phyloP scores from a whole-genome alignment of 1,139 yeast species.

The Wickerhamomyces sp. region DNA sequence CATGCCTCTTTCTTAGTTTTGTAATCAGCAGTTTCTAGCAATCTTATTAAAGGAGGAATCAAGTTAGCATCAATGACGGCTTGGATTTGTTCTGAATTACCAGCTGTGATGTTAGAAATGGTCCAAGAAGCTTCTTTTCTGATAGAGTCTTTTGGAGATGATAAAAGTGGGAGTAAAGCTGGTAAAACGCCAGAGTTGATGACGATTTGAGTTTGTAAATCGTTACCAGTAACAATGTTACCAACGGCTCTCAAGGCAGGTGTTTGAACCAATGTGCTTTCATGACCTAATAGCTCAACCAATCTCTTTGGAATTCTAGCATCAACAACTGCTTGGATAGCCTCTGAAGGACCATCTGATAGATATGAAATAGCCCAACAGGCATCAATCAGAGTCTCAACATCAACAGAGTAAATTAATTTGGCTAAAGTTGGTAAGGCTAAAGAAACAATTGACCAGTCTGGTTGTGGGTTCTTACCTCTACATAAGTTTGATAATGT shows the following conservation, averaged over 20 bases:
- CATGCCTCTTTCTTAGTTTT: conserved; percentile 98
- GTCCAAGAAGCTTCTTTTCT: conserved; percentile 99
- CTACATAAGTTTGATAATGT: conserved; percentile 94
- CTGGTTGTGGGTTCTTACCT: conserved; percentile 95
- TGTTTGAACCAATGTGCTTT: conserved; percentile 84
- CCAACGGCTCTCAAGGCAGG: conserved; percentile 98
- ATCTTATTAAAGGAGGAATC: conserved; percentile 86
- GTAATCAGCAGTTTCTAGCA: conserved; percentile 79
- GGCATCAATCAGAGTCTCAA: conserved; percentile 93
- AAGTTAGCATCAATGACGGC: conserved; percentile 93
- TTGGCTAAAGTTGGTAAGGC: conserved; percentile 93
- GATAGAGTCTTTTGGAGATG: conserved; percentile 85
- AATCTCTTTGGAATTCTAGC: conserved; percentile 93
- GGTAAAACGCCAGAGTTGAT: conserved; percentile 90
- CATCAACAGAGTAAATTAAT: conserved; percentile 83
- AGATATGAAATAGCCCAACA: conserved; percentile 98
- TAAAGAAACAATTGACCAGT: conserved; percentile 80
- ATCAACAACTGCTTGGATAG: conserved; percentile 95
- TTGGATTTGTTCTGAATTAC: conserved; percentile 92
- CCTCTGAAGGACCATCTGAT: conserved; percentile 87
- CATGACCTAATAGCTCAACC: conserved; percentile 83
- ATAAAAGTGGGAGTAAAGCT: conserved; percentile 75
- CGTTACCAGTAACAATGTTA: conserved; percentile 96
- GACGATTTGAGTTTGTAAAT: conserved; percentile 90
- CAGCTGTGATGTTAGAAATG: conserved; percentile 95